Base-by-base conservation (phyloP, 495 filamentous ascomycete genomes). In the Penicillium dipodomyicola region DNA sequence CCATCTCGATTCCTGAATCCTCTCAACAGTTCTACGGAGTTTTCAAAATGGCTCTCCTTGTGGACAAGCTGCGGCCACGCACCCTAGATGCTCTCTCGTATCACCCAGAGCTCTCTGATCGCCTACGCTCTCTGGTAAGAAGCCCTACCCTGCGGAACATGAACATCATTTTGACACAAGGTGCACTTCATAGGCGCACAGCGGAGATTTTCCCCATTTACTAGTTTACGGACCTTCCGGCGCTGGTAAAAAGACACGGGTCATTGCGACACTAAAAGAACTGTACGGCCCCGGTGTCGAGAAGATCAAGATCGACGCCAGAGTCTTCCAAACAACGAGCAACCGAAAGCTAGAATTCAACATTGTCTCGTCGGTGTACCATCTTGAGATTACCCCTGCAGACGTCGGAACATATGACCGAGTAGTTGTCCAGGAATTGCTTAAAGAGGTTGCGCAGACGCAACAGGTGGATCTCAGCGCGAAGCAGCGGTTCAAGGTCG, bases 331-430 rank as follows among this genome's bases (percentile, higher is more conserved):
- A 71, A 97, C 94, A 1, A 93, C 85, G 19, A 86, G 86, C 67
- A 96, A 96, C 72, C 92, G 94, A 63, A 98, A 97, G 71, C 84
- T 97, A 56, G 94, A 98, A 75, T 98, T 98, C 80, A 98, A 95
- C 76, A 96, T 97, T 58, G 95, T 97, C 45, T 82, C 91, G 25
- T 96, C 91, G 0, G 83, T 96, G 45, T 97, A 98, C 75, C 94
- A 98, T 64, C 86, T 98, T 57, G 94, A 98, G 69, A 98, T 98
- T 65, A 98, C 94, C 2, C 94, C 94, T 1, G 93, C 91, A 1
- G 94, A 98, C 64, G 93, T 98, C n/a, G 95, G 93, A 47, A 92
- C 85, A 65, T 95, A 96, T 63, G 94, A 98, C 72, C 82, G 94
- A 47, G 95, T 98, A 2, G 92, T 98, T 10, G 75, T 98, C 14